These are phyloP conservation scores for Trypanosoma mega DNA, from an alignment of 208 protist species.

Conservation along the genomic window DNA sequence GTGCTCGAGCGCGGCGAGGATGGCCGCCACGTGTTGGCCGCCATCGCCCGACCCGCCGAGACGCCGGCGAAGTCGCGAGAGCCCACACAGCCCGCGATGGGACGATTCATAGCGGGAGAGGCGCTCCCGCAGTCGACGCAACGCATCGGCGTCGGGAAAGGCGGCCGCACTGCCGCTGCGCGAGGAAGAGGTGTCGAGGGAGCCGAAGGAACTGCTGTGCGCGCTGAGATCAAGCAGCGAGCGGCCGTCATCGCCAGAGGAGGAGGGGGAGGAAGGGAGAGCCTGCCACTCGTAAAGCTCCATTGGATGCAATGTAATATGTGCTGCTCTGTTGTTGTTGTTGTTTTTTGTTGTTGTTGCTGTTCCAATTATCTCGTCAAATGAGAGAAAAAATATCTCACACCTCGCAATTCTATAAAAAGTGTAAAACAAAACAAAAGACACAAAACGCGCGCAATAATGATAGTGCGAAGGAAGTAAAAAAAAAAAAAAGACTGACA, in stretches of 20 bases:
- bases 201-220: constrained; percentile 19
- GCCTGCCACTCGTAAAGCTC: constrained; percentile 37
- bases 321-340: too few relatives aligned
- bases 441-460: too few relatives aligned
- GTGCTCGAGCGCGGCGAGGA: constrained; percentile 35
- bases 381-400: not conserved
- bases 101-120: constrained; percentile 2
- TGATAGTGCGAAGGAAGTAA: too few relatives aligned
- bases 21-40: constrained; percentile 25
- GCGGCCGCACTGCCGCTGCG: not conserved
- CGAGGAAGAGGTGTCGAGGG: not conserved
- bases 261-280: too few relatives aligned
- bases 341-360: not conserved
- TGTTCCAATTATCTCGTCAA: not conserved
- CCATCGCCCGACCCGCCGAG: not conserved
- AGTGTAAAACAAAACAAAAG: too few relatives aligned
- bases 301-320: constrained; percentile 17
- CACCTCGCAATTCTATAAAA: too few relatives aligned
- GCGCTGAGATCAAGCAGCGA: constrained; percentile 31
- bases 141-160: not conserved
- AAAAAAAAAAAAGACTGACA: too few relatives aligned
- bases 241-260: not conserved
- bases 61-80: constrained; percentile 2
- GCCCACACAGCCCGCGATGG: not conserved
- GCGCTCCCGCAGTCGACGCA: constrained; percentile 4